These are phyloP conservation scores for Uncinocarpus reesii DNA, from an alignment of 2,329 filamentous ascomycete species.

Conservation along the genomic window DNA sequence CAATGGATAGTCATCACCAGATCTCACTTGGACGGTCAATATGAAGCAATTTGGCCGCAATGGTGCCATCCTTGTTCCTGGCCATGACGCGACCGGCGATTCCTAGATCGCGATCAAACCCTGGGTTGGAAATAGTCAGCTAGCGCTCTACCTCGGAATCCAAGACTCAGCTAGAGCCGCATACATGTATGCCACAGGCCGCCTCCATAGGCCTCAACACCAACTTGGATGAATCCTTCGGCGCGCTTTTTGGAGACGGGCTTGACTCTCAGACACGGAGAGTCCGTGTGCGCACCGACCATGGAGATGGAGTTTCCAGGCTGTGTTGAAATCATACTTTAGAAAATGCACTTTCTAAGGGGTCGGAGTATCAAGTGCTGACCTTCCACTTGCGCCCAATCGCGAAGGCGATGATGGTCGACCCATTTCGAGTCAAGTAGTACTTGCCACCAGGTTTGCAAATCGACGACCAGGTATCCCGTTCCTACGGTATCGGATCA, in stretches of 20 bases:
- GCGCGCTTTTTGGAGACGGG: conserved; percentile 81
- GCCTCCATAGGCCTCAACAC: conserved; percentile 92
- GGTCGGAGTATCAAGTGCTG: conserved; percentile 56
- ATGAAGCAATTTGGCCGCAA: conserved; percentile 77
- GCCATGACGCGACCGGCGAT: conserved; percentile 84
- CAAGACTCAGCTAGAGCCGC: conserved; percentile 6
- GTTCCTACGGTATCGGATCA: conserved; percentile 14
- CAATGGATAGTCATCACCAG: neutral
- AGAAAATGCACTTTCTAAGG: no score
- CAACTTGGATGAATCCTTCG: conserved; percentile 84
- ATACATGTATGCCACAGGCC: conserved; percentile 88
- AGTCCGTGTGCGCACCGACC: conserved; percentile 94
- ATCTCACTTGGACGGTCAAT: conserved; percentile 63
- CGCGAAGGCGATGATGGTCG: conserved; percentile 73
- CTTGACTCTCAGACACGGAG: conserved; percentile 82
- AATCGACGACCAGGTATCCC: conserved; percentile 60
- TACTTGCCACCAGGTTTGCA: conserved; percentile 77
- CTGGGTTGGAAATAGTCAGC: conserved; percentile 24
- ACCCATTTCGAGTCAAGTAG: conserved; percentile 76
- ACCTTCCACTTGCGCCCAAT: conserved; percentile 37
- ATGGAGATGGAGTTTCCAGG: conserved; percentile 84
- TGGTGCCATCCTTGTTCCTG: conserved; percentile 58
- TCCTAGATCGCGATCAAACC: conserved; percentile 91
- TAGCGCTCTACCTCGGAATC: neutral
- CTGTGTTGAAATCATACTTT: conserved; percentile 23